Base-by-base conservation (phyloP, 2,329 filamentous ascomycete species). In the Talaromyces sp. region DNA sequence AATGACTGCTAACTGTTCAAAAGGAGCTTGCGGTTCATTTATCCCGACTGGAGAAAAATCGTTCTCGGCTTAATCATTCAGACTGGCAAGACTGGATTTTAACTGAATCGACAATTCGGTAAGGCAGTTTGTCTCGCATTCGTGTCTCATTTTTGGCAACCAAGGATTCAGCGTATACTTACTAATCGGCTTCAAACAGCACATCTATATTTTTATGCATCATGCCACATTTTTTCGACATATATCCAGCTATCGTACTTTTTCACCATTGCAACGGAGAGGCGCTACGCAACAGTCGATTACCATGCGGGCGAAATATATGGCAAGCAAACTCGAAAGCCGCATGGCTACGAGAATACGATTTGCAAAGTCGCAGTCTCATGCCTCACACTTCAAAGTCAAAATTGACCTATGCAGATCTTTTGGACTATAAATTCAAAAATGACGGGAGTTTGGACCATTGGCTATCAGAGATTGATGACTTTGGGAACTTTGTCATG, bases 381-480 rank as follows among this genome's bases (percentile, higher is more conserved):
- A 56, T 27, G 6, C 15, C 61, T 57, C 27, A 52, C 11, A 15
- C 13, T n/a, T 35, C 59, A 27, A 27, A 17, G 15, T 27, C 31
- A 52, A 37, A 17, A 35, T 27, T 57, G 49, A 63, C 27, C 13
- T 63, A 63, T 57, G 39, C 61, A 10, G 37, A 63, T 52, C 39
- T 63, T 17, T 3, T 63, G 43, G 25, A 57, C 0, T 37, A 63
- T 15, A 35, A 45, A 45, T 27, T 25, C 27, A 37, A 35, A n/a
- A 63, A 45, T 22, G 41, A 57, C 22, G 50, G 39, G 13, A 49
- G 50, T 63, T 27, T 63, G n/a, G 50, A 63, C 31, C 49, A 25
- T 47, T 63, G 61, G 61, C 41, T 63, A 27, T 45, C 49, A n/a
- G 37, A 63, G 8, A 47, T 63, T n/a, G 61, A 63, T 27, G 61